Evolutionary conservation across 2,329 filamentous ascomycete genomes (phyloP).

Genomic region (Fusarium sp.): DNA sequence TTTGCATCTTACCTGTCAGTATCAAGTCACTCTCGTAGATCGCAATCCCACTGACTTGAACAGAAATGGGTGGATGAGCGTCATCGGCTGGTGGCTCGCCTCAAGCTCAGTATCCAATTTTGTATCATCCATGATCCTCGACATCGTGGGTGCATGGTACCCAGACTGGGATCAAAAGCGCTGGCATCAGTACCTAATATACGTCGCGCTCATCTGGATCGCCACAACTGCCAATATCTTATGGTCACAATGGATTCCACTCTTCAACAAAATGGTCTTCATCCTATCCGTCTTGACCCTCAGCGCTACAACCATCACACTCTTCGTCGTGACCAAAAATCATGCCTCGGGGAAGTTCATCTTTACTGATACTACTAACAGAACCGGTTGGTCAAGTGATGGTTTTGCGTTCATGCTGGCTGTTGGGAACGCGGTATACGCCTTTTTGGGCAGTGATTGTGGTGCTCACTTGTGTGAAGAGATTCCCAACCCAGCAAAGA

Average conservation of each 20-base stretch:
- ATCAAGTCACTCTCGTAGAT: rapidly evolving
- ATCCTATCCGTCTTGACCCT: constrained; percentile 18
- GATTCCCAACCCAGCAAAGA: constrained; percentile 40
- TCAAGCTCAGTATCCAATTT: constrained; percentile 40
- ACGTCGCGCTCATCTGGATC: constrained; percentile 68
- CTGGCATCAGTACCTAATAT: constrained; percentile 77
- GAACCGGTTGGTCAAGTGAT: constrained; percentile 28
- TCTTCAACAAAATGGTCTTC: constrained; percentile 33
- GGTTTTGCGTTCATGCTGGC: constrained; percentile 33
- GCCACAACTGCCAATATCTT: constrained; percentile 73
- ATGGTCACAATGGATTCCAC: constrained; percentile 45
- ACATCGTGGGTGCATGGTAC: constrained; percentile 46
- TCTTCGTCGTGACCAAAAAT: constrained; percentile 16
- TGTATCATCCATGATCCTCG: constrained; percentile 38
- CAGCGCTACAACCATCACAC: constrained; percentile 16
- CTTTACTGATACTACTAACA: constrained; percentile 25
- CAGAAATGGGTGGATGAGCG: constrained; percentile 38
- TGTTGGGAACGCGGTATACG: constrained; percentile 27
- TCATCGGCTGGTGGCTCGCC: constrained; percentile 39
- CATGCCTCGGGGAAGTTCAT: constrained; percentile 20
- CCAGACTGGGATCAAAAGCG: constrained; percentile 64
- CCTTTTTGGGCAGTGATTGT: constrained; percentile 38
- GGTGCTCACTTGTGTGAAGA: constrained; percentile 42
- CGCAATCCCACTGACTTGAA: rapidly evolving
- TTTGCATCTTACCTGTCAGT: constrained; percentile 43